Conservation (phyloP, 495 filamentous ascomycete genomes). For the Aspergillus bertholletiae region DNA sequence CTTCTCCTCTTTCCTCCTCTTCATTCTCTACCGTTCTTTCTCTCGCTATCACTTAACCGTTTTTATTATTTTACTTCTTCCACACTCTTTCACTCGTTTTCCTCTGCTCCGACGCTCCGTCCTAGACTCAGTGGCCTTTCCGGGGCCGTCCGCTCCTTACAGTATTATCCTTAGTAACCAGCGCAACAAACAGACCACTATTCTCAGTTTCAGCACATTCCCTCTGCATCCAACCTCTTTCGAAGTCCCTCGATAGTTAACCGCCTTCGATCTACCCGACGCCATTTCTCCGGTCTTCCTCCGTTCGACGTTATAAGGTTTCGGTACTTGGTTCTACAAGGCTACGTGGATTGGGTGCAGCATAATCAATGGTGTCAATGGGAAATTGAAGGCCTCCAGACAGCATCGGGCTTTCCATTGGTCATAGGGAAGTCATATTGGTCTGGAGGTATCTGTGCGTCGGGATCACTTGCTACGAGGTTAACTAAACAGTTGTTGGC, state of each 20-base stretch:
- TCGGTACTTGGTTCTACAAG: constrained; percentile 8
- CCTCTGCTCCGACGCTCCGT: constrained; percentile 17
- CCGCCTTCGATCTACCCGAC: background rate
- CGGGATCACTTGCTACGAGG: constrained; percentile 24
- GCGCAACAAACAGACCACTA: constrained; percentile 7
- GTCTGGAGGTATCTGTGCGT: constrained; percentile 42
- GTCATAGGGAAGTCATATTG: constrained; percentile 29
- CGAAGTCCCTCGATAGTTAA: background rate
- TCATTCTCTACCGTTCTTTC: constrained; percentile 41
- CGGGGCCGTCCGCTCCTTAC: constrained; percentile 50
- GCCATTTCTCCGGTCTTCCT: background rate
- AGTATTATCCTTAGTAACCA: constrained; percentile 9
- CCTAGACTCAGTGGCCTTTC: constrained; percentile 28
- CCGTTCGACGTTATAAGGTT: background rate
- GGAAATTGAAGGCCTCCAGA: constrained; percentile 42
- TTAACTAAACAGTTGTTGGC: constrained; percentile 10
- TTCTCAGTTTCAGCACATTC: constrained; percentile 4
- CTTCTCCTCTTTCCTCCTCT: constrained; percentile 24
- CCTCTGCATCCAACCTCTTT: background rate
- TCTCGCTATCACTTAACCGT: constrained; percentile 2
- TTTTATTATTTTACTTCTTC: constrained; percentile 11
- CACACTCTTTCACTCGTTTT: constrained; percentile 7
- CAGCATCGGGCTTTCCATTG: constrained; percentile 35
- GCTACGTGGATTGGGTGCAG: constrained; percentile 27
- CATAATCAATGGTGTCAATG: constrained; percentile 34